phyloP scores from a whole-genome alignment of 2,329 filamentous ascomycete species.

The Beauveria asiatica region DNA sequence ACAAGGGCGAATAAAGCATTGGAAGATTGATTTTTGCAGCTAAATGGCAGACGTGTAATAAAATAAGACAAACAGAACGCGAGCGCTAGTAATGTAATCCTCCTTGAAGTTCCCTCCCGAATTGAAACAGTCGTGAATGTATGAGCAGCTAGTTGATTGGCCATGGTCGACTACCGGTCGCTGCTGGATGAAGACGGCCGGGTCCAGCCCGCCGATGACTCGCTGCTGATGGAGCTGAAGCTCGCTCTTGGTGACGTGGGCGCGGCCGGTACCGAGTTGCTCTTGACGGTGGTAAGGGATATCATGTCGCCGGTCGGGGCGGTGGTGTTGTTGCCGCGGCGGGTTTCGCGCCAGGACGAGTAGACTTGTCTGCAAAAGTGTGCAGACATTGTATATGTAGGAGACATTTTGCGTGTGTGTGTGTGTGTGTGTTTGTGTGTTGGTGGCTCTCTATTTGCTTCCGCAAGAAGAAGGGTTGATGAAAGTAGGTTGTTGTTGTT shows the following conservation, averaged over 20 bases:
- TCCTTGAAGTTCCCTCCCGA: background rate
- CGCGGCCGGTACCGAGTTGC: background rate
- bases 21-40: background rate
- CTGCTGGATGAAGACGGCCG: conserved; percentile 25
- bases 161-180: conserved; percentile 13
- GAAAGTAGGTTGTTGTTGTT: no score
- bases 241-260: conserved; percentile 11
- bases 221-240: conserved; percentile 7
- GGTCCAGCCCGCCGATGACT: conserved; percentile 15
- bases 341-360: conserved; percentile 44
- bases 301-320: background rate
- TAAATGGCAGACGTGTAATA: background rate
- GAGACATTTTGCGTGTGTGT: conserved; percentile 36
- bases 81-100: background rate
- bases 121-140: background rate
- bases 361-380: conserved; percentile 53
- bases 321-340: conserved; percentile 29
- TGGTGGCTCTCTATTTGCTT: no score
- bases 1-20: background rate
- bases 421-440: background rate
- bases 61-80: background rate
- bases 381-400: conserved; percentile 53
- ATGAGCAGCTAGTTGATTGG: background rate
- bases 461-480: no score
- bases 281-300: background rate